These are phyloP conservation scores for Lachnellula willkommii DNA, from an alignment of 2,329 filamentous ascomycete genomes.

Conservation along the genomic window DNA sequence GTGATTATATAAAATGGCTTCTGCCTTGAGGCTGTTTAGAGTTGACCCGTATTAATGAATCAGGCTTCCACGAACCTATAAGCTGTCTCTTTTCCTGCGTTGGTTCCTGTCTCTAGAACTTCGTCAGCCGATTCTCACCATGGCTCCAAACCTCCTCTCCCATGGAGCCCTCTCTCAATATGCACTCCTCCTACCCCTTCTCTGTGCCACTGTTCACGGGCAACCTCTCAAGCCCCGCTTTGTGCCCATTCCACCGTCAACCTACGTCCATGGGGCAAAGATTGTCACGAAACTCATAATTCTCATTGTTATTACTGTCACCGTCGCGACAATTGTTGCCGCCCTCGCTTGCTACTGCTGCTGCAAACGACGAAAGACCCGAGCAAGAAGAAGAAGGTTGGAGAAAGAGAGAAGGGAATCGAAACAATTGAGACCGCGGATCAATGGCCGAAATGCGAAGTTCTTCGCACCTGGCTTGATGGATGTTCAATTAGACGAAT, in stretches of 20 bases:
- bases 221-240: neutral
- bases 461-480: conserved; percentile 5
- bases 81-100: too few relatives aligned
- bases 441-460: conserved; percentile 3
- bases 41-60: too few relatives aligned
- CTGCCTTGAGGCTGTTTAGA: too few relatives aligned
- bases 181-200: too few relatives aligned
- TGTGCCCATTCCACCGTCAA: neutral
- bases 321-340: neutral
- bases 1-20: too few relatives aligned
- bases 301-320: neutral
- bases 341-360: conserved; percentile 2
- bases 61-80: too few relatives aligned
- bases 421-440: neutral
- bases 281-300: neutral
- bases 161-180: too few relatives aligned
- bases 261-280: neutral
- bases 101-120: too few relatives aligned
- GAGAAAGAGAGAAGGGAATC: neutral
- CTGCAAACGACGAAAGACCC: neutral
- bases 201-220: too few relatives aligned
- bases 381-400: neutral
- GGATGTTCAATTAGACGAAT: too few relatives aligned
- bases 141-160: too few relatives aligned
- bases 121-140: too few relatives aligned